Conservation (phyloP, 495 filamentous ascomycete species). For the Aspergillus hancockii region DNA sequence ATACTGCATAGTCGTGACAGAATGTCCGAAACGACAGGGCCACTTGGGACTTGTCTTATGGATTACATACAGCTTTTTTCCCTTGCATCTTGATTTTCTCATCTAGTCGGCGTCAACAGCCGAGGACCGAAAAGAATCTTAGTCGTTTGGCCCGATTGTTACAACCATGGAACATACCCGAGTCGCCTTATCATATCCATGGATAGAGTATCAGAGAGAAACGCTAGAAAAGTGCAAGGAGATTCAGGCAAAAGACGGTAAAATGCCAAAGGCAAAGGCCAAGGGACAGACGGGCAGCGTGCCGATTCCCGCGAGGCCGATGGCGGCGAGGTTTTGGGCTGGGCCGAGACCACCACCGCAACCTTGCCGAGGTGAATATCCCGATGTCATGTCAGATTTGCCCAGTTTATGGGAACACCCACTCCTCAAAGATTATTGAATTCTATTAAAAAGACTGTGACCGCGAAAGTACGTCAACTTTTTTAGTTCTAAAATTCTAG, state of each 20-base stretch:
- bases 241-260: neutral
- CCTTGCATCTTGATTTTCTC: neutral
- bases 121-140: neutral
- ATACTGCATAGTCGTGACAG: neutral
- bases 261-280: neutral
- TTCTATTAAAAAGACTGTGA: neutral
- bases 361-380: conserved; percentile 4
- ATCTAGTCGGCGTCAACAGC: neutral
- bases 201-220: neutral
- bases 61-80: neutral
- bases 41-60: neutral
- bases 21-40: neutral
- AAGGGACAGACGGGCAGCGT: neutral
- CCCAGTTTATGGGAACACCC: neutral
- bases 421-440: neutral
- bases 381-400: conserved; percentile 1
- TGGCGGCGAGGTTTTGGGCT: neutral
- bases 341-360: neutral
- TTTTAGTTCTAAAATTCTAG: neutral
- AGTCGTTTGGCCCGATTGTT: conserved; percentile 1
- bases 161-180: conserved; percentile 11
- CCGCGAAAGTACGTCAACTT: neutral
- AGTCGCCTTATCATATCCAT: conserved; percentile 3
- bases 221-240: neutral
- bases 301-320: conserved; percentile 3